These are phyloP conservation scores for Aspergillus piperis DNA, from an alignment of 2,329 filamentous ascomycete species.

Conservation along the genomic window DNA sequence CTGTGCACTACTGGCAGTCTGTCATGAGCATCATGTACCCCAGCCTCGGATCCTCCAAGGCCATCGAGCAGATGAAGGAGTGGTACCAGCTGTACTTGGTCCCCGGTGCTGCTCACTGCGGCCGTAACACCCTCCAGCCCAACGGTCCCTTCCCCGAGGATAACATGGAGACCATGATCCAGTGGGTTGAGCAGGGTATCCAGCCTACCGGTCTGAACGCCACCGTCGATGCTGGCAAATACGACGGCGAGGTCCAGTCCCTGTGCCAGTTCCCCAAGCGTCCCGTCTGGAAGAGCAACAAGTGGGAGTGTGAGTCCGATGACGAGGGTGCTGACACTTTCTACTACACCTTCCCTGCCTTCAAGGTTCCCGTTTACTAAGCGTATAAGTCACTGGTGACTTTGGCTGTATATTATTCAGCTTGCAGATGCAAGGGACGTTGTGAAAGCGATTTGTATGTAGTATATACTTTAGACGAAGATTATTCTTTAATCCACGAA, in stretches of 20 bases:
- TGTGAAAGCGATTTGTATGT: neutral
- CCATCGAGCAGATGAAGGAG: slow-evolving; percentile 46
- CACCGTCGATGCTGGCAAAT: slow-evolving; percentile 33
- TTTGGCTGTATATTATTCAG: too few species aligned
- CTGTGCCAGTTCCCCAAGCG: slow-evolving; percentile 37
- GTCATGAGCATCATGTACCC: slow-evolving; percentile 55
- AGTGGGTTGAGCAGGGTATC: slow-evolving; percentile 55
- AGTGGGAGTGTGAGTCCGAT: slow-evolving; percentile 24
- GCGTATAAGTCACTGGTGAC: neutral
- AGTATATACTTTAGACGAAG: neutral
- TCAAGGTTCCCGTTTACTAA: slow-evolving; percentile 2
- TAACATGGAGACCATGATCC: slow-evolving; percentile 49
- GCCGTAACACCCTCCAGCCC: slow-evolving; percentile 48
- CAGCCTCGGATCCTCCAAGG: slow-evolving; percentile 39
- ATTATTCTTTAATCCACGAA: neutral
- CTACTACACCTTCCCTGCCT: slow-evolving; percentile 5
- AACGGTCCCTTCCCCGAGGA: slow-evolving; percentile 47
- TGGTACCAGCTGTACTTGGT: slow-evolving; percentile 60
- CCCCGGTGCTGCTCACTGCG: slow-evolving; percentile 57
- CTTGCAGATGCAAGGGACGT: too few species aligned
- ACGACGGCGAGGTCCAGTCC: slow-evolving; percentile 32
- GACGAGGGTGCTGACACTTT: slow-evolving; percentile 3
- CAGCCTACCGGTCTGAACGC: slow-evolving; percentile 48
- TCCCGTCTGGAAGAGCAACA: slow-evolving; percentile 33
- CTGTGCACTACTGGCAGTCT: slow-evolving; percentile 57